Evolutionary conservation across 2,329 filamentous ascomycete genomes (phyloP).

Genomic region (Aspergillus fumigatiaffinis): DNA sequence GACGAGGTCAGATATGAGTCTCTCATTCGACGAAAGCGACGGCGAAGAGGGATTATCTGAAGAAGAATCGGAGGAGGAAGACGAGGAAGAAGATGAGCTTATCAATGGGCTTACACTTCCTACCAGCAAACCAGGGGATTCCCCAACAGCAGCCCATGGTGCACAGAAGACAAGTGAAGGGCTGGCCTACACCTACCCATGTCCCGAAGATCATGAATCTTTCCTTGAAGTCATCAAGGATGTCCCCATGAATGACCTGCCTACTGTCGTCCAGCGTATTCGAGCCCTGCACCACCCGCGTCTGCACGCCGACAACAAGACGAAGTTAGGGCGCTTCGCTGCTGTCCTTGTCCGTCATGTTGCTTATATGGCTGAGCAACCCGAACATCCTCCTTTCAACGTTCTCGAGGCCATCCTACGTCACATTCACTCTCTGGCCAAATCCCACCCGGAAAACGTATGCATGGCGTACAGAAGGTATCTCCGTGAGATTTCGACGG

Average conservation of each 20-base stretch:
- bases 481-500: conserved; percentile 54
- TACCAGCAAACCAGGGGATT: conserved; percentile 13
- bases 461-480: conserved; percentile 73
- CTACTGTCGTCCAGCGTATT: conserved; percentile 81
- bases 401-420: conserved; percentile 77
- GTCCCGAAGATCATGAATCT: conserved; percentile 73
- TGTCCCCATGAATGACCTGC: conserved; percentile 62
- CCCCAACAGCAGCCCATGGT: conserved; percentile 35
- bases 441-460: conserved; percentile 76
- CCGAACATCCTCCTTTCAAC: conserved; percentile 55
- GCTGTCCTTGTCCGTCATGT: conserved; percentile 52
- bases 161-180: conserved; percentile 45
- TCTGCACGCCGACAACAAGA: conserved; percentile 78
- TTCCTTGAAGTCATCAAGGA: conserved; percentile 62
- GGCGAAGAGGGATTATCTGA: conserved; percentile 58
- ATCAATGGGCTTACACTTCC: conserved; percentile 60
- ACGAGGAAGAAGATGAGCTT: conserved; percentile 64
- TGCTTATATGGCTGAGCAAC: conserved; percentile 52
- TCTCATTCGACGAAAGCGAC: conserved; percentile 39
- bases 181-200: conserved; percentile 80
- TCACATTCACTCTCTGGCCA: conserved; percentile 88
- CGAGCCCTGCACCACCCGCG: conserved; percentile 89
- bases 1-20: conserved; percentile 60
- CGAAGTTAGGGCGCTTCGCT: conserved; percentile 61
- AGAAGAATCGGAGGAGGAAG: conserved; percentile 52